Base-by-base conservation (phyloP, 176 grass and related monocot species). In the Metroxylon sagu region DNA sequence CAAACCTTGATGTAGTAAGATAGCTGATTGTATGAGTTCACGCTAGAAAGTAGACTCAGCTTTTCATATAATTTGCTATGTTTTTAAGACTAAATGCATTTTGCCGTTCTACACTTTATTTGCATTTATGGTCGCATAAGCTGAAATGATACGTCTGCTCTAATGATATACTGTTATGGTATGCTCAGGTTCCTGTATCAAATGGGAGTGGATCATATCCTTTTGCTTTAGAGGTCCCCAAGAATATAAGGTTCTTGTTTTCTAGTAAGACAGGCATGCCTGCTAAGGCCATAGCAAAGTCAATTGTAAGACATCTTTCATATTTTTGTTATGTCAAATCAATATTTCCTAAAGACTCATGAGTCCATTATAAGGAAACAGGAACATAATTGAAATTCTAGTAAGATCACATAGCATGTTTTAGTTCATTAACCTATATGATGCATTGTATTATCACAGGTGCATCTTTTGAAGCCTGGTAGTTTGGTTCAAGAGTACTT, bases 261-360 rank as follows among this genome's bases (percentile, higher is more conserved):
- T 91, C 83, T 31, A 88, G 78, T 53, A 97, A 85, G 69, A 80
- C 75, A 27, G 77, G 78, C 54, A 85, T 61, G 60, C 84, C 73
- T 85, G 77, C 80, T 53, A 97, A 88, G 81, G 80, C 87, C 67
- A 88, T 97, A 68, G 92, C 86, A 23, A 97, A 90, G 69, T 90
- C 92, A 49, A 70, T 97, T 16, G 92, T 97, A 91, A 97, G 83
- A 70, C 67, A 52, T 74, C 48, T 51, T 66, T 35, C 29, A 57
- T 29, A 71, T 56, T 67, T 64, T 27, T 25, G 26, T 27, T 28
- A 5, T 3, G 43, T n/a, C 43, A 43, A 18, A 48, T 30, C 16
- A 49, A 48, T 25, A 3, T 63, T 31, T 4, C 35, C 35, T 10
- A 43, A 43, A 1, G 35, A 2, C 8, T 43, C 10, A 43, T 43